These are phyloP conservation scores for Apophysomyces variabilis DNA, from an alignment of 371 early-diverging fungal genomes.

Conservation along the genomic window DNA sequence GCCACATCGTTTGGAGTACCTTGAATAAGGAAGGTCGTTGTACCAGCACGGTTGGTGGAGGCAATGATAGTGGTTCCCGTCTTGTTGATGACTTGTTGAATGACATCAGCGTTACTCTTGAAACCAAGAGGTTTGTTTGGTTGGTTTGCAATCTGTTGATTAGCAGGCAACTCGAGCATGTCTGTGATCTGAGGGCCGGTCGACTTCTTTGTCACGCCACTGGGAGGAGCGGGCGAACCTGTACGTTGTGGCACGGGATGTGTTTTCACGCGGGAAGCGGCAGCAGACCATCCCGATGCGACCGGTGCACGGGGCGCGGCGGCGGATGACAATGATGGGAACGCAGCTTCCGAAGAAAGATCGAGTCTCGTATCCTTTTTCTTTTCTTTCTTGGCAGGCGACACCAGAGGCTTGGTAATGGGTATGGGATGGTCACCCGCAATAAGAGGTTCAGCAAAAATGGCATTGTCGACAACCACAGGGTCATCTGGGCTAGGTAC, in stretches of 20 bases:
- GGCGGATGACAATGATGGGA: conserved; percentile 72
- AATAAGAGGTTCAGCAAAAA: conserved; percentile 50
- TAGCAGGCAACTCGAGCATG: conserved; percentile 66
- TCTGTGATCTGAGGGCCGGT: conserved; percentile 53
- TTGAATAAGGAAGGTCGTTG: conserved; percentile 85
- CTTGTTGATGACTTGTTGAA: conserved; percentile 71
- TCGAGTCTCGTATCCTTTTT: conserved; percentile 45
- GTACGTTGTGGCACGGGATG: conserved; percentile 25
- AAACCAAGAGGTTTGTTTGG: conserved; percentile 53
- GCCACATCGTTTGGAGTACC: conserved; percentile 81
- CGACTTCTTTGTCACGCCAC: conserved; percentile 3
- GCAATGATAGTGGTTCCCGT: conserved; percentile 87
- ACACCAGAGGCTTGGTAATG: conserved; percentile 33
- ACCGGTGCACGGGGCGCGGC: conserved; percentile 51
- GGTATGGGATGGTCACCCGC: conserved; percentile 52
- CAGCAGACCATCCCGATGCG: conserved; percentile 57
- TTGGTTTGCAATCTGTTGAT: conserved; percentile 55
- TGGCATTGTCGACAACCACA: conserved; percentile 38
- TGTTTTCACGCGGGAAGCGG: conserved; percentile 59
- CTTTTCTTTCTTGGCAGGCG: conserved; percentile 27
- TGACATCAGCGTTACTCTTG: conserved; percentile 70
- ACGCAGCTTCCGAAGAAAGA: conserved; percentile 69
- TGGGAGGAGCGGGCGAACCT: conserved; percentile 17
- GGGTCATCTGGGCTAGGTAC: conserved; percentile 53
- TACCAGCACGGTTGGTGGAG: conserved; percentile 77